Evolutionary conservation across 2,329 filamentous ascomycete genomes (phyloP), one percentile per base, ranked within the genome.

Genomic region (Tolypocladium paradoxum): DNA sequence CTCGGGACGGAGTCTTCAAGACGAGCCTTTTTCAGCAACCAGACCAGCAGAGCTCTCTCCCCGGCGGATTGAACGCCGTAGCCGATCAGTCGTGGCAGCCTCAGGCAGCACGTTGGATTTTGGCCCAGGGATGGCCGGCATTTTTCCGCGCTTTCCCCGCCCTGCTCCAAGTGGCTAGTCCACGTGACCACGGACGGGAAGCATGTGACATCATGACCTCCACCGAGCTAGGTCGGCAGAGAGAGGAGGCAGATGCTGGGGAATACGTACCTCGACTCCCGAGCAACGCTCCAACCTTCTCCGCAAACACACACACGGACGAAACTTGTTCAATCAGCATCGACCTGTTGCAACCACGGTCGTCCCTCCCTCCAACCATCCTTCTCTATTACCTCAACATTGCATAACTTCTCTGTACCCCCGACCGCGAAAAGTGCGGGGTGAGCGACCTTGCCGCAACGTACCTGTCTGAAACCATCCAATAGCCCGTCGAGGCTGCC

Each of bases 21-120:
- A 68, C 66, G 69, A 71, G 69, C 66, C 65, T 70, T 72, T 72
- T 70, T 70, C 66, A 62, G 62, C 56, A 50, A 55, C 57, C 58
- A 55, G 56, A 56, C 52, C 52, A 56, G 46, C 60, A 62, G 63
- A 58, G 61, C 63, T 65, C 61, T 49, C 56, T 52, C 56, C 55
- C 62, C 65, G 67, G 60, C 62, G 65, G 62, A 60, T 68, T 65
- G 61, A 66, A 60, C 66, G 64, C 35, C 31, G 65, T 64, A 65
- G 63, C 66, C 66, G 67, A 63, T 54, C 54, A 27, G 43, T 35
- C 27, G 8, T 54, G 38, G 11, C 0, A 43, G 66, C 68, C 68
- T 70, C 46, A 67, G 58, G 58, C 59, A n/a, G 16, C 1, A 24
- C 16, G 18, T n/a, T 18, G 14, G 18, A 5, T 12, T 4, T n/a